Evolutionary conservation across 768 basidiomycete genomes (phyloP), one percentile per base, ranked within the genome.

Genomic region (Suillus luteus): DNA sequence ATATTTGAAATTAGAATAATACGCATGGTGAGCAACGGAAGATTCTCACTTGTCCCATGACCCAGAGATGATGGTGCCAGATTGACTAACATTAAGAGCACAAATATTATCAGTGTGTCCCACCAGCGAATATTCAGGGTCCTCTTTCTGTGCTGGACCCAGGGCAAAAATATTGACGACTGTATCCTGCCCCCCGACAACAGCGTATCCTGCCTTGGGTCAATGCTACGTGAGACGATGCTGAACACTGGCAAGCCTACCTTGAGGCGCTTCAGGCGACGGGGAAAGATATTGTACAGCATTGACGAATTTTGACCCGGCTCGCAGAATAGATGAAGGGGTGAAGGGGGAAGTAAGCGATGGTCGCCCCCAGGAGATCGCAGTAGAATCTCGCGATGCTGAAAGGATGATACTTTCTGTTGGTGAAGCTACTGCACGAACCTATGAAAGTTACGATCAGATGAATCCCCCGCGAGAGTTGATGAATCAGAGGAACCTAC

Each of bases 31-130:
- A 48, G 12, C 19, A 64, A 52, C 11, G 43, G 59, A 54, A 54
- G 48, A 59, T 17, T 12, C 86, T 76, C 70, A 96, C 96, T 85
- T 91, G 79, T 99, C 97, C 97, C 97, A 99, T 49, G 94, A 96
- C 22, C 97, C 97, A 9, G 93, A 96, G 63, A 97, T 87, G 65
- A 99, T 89, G 58, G 85, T 81, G 17, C 93, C 93, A 55, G 83
- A 82, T 10, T 84, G 76, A 11, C 86, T 85, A 5, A 87, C 85
- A 70, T 93, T 83, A 62, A 99, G 80, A 24, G 92, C 84, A 75
- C 96, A 99, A 41, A 99, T 85, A 72, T 99, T 99, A 55, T 90
- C 88, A 14, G 86, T 85, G 75, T 99, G 97, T 27, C 96, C 97
- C 41, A 98, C 73, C 33, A 98, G 83, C 24, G 88, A 86, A 78